These are phyloP conservation scores for Zangia roseola DNA, from an alignment of 768 basidiomycete species.

Conservation along the genomic window DNA sequence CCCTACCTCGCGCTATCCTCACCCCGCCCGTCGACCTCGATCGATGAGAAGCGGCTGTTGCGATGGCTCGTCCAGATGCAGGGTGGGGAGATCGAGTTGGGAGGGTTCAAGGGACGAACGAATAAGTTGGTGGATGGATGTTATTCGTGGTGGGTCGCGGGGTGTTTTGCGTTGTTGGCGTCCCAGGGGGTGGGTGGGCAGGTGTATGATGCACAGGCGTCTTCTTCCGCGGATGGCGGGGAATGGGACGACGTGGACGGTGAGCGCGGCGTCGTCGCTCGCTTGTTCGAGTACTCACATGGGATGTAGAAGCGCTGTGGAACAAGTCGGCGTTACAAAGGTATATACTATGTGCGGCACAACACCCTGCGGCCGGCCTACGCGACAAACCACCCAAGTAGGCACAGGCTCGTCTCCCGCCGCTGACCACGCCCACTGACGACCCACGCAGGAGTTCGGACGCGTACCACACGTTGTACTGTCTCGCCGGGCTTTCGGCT, in stretches of 20 bases:
- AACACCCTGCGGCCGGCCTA: constrained; percentile 82
- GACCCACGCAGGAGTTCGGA: constrained; percentile 64
- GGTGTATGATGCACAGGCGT: not conserved
- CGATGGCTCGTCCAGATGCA: constrained; percentile 90
- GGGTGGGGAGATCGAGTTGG: constrained; percentile 76
- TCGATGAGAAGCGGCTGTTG: constrained; percentile 61
- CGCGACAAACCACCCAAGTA: constrained; percentile 96
- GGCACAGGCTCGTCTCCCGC: constrained; percentile 10
- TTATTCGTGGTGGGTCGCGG: constrained; percentile 99
- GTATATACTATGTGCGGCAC: constrained; percentile 83
- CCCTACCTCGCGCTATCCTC: constrained; percentile 45
- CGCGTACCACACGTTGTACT: constrained; percentile 93
- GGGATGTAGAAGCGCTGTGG: constrained; percentile 43
- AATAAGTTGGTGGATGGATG: constrained; percentile 99
- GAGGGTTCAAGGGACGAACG: constrained; percentile 90
- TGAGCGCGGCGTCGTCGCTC: constrained; percentile 25
- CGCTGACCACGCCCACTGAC: not conserved
- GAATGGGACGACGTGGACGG: constrained; percentile 77
- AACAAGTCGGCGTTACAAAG: constrained; percentile 77
- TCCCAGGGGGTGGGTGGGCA: constrained; percentile 44
- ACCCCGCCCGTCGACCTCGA: no score
- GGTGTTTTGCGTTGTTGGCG: constrained; percentile 77
- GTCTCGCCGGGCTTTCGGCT: constrained; percentile 82
- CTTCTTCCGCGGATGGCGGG: constrained; percentile 34
- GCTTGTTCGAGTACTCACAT: not conserved